Percentiles rank a stretch among this genome's conserved stretches.
These are phyloP conservation scores for Mayamaea pseudoterrestris DNA, from an alignment of 108 stramenopile species.

Conservation along the genomic window DNA sequence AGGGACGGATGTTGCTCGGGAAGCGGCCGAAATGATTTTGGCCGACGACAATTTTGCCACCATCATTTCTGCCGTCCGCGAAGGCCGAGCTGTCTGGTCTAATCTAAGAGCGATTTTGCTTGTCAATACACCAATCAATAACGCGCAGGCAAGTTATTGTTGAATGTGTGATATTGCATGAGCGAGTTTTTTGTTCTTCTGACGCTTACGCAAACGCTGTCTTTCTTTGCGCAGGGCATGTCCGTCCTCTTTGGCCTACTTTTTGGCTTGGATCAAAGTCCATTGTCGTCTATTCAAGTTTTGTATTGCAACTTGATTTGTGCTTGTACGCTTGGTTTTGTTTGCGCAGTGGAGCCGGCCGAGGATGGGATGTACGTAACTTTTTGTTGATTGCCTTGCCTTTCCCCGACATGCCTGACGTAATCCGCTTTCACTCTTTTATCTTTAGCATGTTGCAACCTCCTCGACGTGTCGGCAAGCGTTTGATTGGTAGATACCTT, in stretches of 20 bases:
- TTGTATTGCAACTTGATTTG: conserved; percentile 79
- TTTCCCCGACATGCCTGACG: too few species aligned
- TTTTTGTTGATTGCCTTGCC: too few species aligned
- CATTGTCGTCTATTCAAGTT: conserved; percentile 64
- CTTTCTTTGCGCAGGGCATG: conserved; percentile 66
- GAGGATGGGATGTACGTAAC: conserved; percentile 83
- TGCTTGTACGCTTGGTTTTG: conserved; percentile 75
- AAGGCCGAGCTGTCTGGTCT: conserved; percentile 78
- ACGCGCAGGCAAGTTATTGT: too few species aligned
- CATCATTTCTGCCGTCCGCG: conserved; percentile 63
- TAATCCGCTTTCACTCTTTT: too few species aligned
- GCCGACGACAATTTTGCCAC: conserved; percentile 97
- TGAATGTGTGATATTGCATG: too few species aligned
- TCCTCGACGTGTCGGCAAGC: conserved; percentile 67
- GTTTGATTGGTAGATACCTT: conserved; percentile 65
- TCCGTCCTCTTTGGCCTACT: conserved; percentile 60
- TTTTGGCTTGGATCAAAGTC: conserved; percentile 37
- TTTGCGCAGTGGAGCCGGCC: conserved; percentile 67
- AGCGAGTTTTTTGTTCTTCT: too few species aligned
- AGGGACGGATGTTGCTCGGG: conserved; percentile 93
- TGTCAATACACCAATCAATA: conserved; percentile 78
- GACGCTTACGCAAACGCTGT: too few species aligned
- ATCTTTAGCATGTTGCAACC: conserved; percentile 57
- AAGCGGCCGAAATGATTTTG: conserved; percentile 96
- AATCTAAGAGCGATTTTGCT: conserved; percentile 67